A percentile compares a stretch with the other conserved stretches of the same genome.
Evolutionary conservation across 2,329 filamentous ascomycete genomes (phyloP).

Genomic region (Phyllosticta paracitricarpa): DNA sequence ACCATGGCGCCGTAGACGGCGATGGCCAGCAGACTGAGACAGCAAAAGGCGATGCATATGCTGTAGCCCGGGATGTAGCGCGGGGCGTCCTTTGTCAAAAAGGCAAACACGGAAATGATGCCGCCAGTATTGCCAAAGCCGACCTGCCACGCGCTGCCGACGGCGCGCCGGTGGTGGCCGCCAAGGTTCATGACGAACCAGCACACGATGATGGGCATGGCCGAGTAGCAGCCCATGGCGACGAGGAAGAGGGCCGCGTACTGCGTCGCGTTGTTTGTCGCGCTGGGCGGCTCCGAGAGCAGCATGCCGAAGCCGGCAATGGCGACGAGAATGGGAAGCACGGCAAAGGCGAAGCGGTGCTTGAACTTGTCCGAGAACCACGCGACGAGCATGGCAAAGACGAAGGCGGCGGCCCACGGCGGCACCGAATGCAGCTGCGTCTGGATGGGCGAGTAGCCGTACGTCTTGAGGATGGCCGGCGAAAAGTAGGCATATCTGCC

Average conservation of each 20-base stretch:
- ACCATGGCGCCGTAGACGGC: conserved; percentile 51
- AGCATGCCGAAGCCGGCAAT: conserved; percentile 70
- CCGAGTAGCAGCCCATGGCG: conserved; percentile 67
- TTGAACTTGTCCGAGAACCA: conserved; percentile 58
- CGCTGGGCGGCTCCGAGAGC: conserved; percentile 52
- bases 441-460: conserved; percentile 43
- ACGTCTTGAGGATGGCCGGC: conserved; percentile 38
- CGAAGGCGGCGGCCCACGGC: conserved; percentile 65
- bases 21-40: conserved; percentile 54
- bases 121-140: conserved; percentile 41
- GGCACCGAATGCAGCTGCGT: conserved; percentile 47
- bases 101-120: conserved; percentile 43
- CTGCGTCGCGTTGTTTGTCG: conserved; percentile 47
- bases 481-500: conserved; percentile 40
- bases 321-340: conserved; percentile 57
- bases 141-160: conserved; percentile 42
- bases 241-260: conserved; percentile 78
- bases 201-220: conserved; percentile 72
- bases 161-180: conserved; percentile 39
- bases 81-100: conserved; percentile 52
- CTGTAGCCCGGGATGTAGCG: conserved; percentile 62
- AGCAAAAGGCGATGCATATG: conserved; percentile 66
- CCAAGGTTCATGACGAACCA: conserved; percentile 48
- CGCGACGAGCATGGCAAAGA: conserved; percentile 66
- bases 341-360: conserved; percentile 66